Percentiles rank a stretch among this genome's conserved stretches.
Evolutionary conservation across 1,139 yeast species (phyloP).

Genomic region (Candida dubliniensis): DNA sequence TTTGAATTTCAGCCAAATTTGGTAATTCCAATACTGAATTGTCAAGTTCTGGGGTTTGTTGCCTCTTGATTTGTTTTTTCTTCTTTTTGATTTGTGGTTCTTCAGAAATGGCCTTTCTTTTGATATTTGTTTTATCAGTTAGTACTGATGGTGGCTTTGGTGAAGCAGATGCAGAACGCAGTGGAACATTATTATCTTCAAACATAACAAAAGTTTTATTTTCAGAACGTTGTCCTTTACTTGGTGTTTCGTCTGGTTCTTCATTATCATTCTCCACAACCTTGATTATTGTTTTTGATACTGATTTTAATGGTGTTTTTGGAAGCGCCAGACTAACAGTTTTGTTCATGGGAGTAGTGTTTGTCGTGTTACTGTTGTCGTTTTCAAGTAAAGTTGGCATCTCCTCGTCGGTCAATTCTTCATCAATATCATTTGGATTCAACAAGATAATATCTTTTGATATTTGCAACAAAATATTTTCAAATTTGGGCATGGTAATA

Average conservation of each 20-base stretch:
- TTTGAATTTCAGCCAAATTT: conserved; percentile 52
- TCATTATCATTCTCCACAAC: conserved; percentile 4
- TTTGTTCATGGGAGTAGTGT: conserved; percentile 6
- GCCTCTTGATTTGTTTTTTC: conserved; percentile 4
- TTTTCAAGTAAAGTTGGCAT: conserved; percentile 22
- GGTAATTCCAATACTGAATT: conserved; percentile 28
- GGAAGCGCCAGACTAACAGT: conserved; percentile 8
- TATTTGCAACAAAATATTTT: conserved; percentile 61
- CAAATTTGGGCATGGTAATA: conserved; percentile 53
- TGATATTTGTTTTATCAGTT: conserved; percentile 25
- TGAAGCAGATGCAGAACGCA: conserved; percentile 10
- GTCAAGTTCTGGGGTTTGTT: conserved; percentile 15
- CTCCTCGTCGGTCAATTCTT: conserved; percentile 25
- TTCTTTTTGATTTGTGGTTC: conserved; percentile 21
- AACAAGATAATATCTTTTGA: conserved; percentile 59
- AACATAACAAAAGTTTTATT: conserved; percentile 9
- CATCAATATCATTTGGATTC: conserved; percentile 48
- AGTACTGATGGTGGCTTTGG: conserved; percentile 13
- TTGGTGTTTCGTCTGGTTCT: conserved; percentile 13
- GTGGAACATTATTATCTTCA: conserved; percentile 9
- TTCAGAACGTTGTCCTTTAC: conserved; percentile 7
- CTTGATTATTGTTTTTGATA: conserved; percentile 2
- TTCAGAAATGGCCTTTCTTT: conserved; percentile 30
- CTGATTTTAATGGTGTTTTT: conserved; percentile 14
- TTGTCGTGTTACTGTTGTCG: neutral